Base-by-base conservation (phyloP, 805 yeast species). In the Starmerella bacillaris region DNA sequence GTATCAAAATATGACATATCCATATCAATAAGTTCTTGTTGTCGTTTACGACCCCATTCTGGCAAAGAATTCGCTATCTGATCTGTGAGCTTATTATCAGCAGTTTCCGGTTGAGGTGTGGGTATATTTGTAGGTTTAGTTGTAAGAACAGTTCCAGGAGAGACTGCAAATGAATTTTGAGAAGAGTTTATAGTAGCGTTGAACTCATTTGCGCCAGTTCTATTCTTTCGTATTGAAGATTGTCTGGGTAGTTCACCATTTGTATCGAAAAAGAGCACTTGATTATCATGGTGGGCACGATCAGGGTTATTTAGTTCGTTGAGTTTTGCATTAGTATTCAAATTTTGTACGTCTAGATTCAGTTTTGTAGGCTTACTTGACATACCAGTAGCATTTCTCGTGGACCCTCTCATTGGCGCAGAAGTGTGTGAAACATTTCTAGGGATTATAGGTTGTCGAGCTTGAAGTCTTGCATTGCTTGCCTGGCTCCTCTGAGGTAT, bases 1-100 rank as follows among this genome's bases (percentile, higher is more conserved):
- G 33, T 14, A 22, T 27, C 36, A 19, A 32, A 32, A 30, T 39
- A 37, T 3, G 40, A 39, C 27, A 21, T 19, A 12, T 33, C 37
- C 14, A 27, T 9, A 12, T 22, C 21, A 18, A 21, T 31, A 21
- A 39, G 24, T 18, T 17, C 30, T n/a, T 27, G 31, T 18, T 22
- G 14, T 27, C 28, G 18, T 18, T 18, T 27, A n/a, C 18, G 11
- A 5, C 28, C 34, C 41, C 41, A 38, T 4, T 18, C 21, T 9
- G 24, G 28, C 21, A 21, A 30, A 22, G n/a, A 12, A 12, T 12
- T 12, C n/a, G 26, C 26, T n/a, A n/a, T 22, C 12, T 12, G 26
- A 22, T 12, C 12, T 12, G 26, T 22, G 26, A 22, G 12, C 26
- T 22, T 22, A 12, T 22, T 22, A 22, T 12, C 12, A 12, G 26